These are phyloP conservation scores for Gentiana dahurica DNA, from an alignment of 257 asterid genomes.

Conservation along the genomic window DNA sequence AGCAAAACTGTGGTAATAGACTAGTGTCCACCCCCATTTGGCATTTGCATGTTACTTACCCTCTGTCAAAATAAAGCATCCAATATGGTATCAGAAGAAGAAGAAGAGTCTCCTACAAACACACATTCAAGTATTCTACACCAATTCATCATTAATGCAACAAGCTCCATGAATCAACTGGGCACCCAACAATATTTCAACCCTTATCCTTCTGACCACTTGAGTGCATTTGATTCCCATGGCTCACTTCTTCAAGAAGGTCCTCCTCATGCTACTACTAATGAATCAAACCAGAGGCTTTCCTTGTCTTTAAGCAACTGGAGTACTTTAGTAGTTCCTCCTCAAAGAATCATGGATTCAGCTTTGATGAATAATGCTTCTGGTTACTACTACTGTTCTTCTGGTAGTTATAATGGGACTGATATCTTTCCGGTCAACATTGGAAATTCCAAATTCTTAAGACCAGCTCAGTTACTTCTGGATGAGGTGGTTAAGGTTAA, in stretches of 20 bases:
- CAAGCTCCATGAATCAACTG: slow-evolving; percentile 34
- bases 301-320: slow-evolving; percentile 61
- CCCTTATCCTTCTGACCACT: slow-evolving; percentile 24
- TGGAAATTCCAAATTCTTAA: slow-evolving; percentile 54
- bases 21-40: too few relatives aligned
- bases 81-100: slow-evolving; percentile 58
- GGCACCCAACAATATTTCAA: slow-evolving; percentile 28
- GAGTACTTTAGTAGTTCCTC: slow-evolving; percentile 13
- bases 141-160: slow-evolving; percentile 32
- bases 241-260: slow-evolving; percentile 18
- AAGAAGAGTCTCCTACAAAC: slow-evolving; percentile 46
- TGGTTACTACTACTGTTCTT: too few relatives aligned
- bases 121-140: slow-evolving; percentile 46
- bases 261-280: slow-evolving; percentile 24
- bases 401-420: slow-evolving; percentile 1
- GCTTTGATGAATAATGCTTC: slow-evolving; percentile 17
- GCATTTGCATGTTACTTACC: too few relatives aligned
- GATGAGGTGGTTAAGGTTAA: slow-evolving; percentile 62
- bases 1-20: too few relatives aligned
- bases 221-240: slow-evolving; percentile 20
- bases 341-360: slow-evolving; percentile 17
- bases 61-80: too few relatives aligned
- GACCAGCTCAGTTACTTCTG: slow-evolving; percentile 58
- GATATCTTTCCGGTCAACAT: slow-evolving; percentile 28
- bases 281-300: slow-evolving; percentile 48